A percentile compares a stretch with the other conserved stretches of the same genome.
Evolutionary conservation across 345 rosid genomes (phyloP).

Genomic region (Crucihimalaya himalaica): DNA sequence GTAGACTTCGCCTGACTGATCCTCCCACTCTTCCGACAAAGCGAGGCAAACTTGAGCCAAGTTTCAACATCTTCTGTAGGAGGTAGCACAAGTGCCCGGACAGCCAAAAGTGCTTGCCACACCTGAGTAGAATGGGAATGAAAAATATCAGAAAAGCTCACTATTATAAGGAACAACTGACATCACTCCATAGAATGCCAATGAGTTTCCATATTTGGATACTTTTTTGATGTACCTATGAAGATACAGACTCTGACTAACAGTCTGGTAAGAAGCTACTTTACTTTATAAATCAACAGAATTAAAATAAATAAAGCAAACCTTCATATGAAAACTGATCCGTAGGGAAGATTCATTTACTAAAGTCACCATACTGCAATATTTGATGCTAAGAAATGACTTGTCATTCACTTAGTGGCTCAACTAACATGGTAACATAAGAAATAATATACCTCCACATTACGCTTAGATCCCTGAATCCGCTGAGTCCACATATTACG

Average conservation of each 20-base stretch:
- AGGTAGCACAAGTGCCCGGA: slow-evolving; percentile 92
- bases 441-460: slow-evolving; percentile 79
- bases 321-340: slow-evolving; percentile 13
- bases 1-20: slow-evolving; percentile 97
- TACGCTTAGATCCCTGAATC: slow-evolving; percentile 90
- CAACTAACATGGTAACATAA: slow-evolving; percentile 10
- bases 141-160: slow-evolving; percentile 8
- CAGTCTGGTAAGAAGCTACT: slow-evolving; percentile 10
- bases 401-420: slow-evolving; percentile 17
- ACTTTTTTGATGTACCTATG: not conserved
- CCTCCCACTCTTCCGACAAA: slow-evolving; percentile 86
- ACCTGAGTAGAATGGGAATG: slow-evolving; percentile 53
- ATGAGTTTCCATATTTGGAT: slow-evolving; percentile 13
- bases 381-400: slow-evolving; percentile 25
- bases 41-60: slow-evolving; percentile 96
- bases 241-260: slow-evolving; percentile 15
- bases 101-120: slow-evolving; percentile 90
- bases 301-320: not conserved
- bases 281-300: slow-evolving; percentile 3
- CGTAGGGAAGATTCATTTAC: slow-evolving; percentile 2
- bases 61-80: slow-evolving; percentile 91
- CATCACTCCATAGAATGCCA: slow-evolving; percentile 4
- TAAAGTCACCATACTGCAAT: slow-evolving; percentile 5
- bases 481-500: slow-evolving; percentile 99
- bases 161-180: slow-evolving; percentile 11